These are phyloP conservation scores for Boletus rufocinnamomeus DNA, from an alignment of 768 basidiomycete genomes.

Conservation along the genomic window DNA sequence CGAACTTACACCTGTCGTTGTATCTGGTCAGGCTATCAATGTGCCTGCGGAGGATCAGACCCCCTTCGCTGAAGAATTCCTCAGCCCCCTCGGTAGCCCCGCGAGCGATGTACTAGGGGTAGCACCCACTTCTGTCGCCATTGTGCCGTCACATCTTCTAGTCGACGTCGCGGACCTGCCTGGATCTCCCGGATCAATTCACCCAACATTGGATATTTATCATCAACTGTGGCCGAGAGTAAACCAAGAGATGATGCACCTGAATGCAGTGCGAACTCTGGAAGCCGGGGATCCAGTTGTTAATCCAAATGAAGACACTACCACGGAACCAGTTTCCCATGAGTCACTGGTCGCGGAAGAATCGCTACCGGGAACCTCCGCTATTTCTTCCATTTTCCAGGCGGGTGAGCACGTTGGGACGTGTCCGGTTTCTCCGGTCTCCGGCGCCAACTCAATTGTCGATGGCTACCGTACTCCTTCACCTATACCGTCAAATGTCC, in stretches of 20 bases:
- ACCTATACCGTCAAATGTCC: constrained; percentile 4
- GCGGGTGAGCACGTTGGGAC: constrained; percentile 1
- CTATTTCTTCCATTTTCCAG: constrained; percentile 13
- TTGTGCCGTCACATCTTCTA: constrained; percentile 8
- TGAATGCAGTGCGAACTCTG: constrained; percentile 22
- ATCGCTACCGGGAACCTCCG: constrained; percentile 29
- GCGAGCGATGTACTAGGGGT: constrained; percentile 1
- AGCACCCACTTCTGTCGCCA: neutral
- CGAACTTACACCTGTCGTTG: neutral
- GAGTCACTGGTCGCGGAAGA: constrained; percentile 37
- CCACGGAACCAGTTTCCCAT: constrained; percentile 1
- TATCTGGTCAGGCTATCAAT: neutral
- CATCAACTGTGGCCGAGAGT: constrained; percentile 38
- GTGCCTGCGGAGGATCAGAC: constrained; percentile 3
- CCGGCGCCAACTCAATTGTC: constrained; percentile 30
- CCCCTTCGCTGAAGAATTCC: constrained; percentile 23
- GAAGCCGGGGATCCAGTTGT: neutral
- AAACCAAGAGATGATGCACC: constrained; percentile 39
- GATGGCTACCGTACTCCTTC: constrained; percentile 32
- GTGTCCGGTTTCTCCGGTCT: constrained; percentile 6
- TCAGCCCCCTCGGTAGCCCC: constrained; percentile 26
- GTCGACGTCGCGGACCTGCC: constrained; percentile 10
- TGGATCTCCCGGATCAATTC: constrained; percentile 11
- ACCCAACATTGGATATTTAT: constrained; percentile 21
- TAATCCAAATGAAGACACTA: neutral